Base-by-base conservation (phyloP, 768 basidiomycete genomes). In the Boletus bicolor region DNA sequence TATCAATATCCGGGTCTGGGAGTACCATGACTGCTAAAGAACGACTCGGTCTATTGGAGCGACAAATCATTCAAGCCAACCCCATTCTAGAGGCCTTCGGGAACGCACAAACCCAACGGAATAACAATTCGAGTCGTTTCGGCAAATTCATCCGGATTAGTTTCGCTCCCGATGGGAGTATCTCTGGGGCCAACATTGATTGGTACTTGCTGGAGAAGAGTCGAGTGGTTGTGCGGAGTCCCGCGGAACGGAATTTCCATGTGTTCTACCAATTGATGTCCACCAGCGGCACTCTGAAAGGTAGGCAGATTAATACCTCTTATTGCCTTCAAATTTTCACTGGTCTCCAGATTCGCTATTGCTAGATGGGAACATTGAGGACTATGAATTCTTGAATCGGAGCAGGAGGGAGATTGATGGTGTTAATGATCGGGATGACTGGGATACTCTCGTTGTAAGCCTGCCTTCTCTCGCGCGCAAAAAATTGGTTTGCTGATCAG, bases 131-230 rank as follows among this genome's bases (percentile, higher is more conserved):
- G 1, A 93, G 91, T 80, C 90, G 97, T 38, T 99, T 99, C 69
- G 95, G 94, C 32, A 99, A 99, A 73, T 99, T 99, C 69, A 91
- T 99, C 45, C 81, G 93, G 44, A 98, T 99, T 57, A 89, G 88
- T 67, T 99, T 99, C 73, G 84, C 91, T 1, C 86, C 90, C 0
- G 86, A 91, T 60, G 95, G 96, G 2, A 93, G 92, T 61, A 99
- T 99, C 54, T 90, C 94, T 0, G 97, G 97, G 1, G 97, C 97
- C 26, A 98, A 94, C 68, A 93, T 98, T 56, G 95, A 99, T 70
- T 98, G 97, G 97, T 99, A 99, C 69, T 77, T 99, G 32, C 76
- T 99, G 54, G 97, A 99, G 77, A 99, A 99, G 79, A 95, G 93
- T 66, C 77, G 97, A 59, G 96, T 99, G 3, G 92, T 96, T 8